Evolutionary conservation across 176 grass and related monocot genomes (phyloP).

Genomic region (Oryza punctata): DNA sequence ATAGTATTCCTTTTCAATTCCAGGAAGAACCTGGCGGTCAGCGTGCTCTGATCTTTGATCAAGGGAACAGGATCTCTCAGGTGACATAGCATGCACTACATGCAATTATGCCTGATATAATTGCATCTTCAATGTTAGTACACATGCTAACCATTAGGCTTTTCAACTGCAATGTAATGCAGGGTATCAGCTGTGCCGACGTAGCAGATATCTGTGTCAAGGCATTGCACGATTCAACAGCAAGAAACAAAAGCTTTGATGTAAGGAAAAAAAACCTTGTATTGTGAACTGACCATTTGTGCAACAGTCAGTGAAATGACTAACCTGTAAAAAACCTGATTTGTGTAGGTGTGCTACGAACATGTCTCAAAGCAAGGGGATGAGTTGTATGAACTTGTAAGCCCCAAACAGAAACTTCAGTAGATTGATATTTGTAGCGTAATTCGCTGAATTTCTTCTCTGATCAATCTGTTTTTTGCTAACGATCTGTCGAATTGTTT

Average conservation of each 20-base stretch:
- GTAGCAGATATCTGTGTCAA: slow-evolving; percentile 98
- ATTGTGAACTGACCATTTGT: slow-evolving; percentile 2
- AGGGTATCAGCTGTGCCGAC: slow-evolving; percentile 96
- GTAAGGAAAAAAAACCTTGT: slow-evolving; percentile 50
- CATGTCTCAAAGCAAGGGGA: slow-evolving; percentile 80
- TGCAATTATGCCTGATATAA: not conserved
- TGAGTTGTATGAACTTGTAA: slow-evolving; percentile 93
- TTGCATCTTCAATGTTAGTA: not conserved
- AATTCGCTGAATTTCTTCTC: not conserved
- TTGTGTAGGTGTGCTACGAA: slow-evolving; percentile 82
- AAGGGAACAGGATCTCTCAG: slow-evolving; percentile 95
- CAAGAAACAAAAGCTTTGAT: slow-evolving; percentile 99
- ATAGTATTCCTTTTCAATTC: slow-evolving; percentile 18
- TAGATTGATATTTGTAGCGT: not conserved
- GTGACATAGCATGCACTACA: slow-evolving; percentile 40
- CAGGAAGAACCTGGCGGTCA: slow-evolving; percentile 99
- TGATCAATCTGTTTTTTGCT: not conserved
- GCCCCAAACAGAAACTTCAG: slow-evolving; percentile 20
- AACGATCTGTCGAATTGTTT: not conserved
- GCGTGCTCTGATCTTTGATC: slow-evolving; percentile 96
- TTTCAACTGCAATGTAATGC: slow-evolving; percentile 26
- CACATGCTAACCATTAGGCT: not conserved
- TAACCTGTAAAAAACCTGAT: not conserved
- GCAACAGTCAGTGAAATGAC: not conserved
- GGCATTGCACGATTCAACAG: slow-evolving; percentile 93